phyloP scores from a whole-genome alignment of 2,329 filamentous ascomycete genomes.

The Curvularia lunata region DNA sequence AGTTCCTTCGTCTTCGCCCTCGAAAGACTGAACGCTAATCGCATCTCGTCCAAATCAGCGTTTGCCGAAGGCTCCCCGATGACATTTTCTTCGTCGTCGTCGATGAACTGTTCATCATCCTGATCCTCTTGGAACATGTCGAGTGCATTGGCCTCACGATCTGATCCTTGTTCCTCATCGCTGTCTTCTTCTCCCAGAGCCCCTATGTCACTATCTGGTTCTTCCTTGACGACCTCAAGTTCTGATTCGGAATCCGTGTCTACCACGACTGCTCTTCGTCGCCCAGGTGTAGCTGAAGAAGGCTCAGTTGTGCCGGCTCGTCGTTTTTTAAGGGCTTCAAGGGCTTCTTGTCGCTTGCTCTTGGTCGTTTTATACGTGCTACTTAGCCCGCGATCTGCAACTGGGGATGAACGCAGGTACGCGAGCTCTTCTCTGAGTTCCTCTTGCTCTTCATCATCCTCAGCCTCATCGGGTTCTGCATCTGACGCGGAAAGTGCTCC shows the following conservation, averaged over 20 bases:
- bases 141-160: slow-evolving; percentile 40
- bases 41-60: slow-evolving; percentile 62
- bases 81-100: slow-evolving; percentile 63
- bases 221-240: slow-evolving; percentile 44
- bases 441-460: slow-evolving; percentile 36
- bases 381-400: slow-evolving; percentile 33
- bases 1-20: slow-evolving; percentile 73
- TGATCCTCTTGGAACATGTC: slow-evolving; percentile 60
- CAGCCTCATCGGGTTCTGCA: slow-evolving; percentile 12
- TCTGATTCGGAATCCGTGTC: slow-evolving; percentile 37
- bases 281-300: slow-evolving; percentile 32
- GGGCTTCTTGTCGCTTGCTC: slow-evolving; percentile 50
- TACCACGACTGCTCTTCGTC: slow-evolving; percentile 30
- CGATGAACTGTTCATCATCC: slow-evolving; percentile 69
- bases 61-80: slow-evolving; percentile 53
- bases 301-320: slow-evolving; percentile 44
- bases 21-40: slow-evolving; percentile 72
- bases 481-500: slow-evolving; percentile 23
- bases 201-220: slow-evolving; percentile 31
- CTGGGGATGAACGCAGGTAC: slow-evolving; percentile 49
- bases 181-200: slow-evolving; percentile 29
- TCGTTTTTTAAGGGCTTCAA: slow-evolving; percentile 53
- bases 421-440: slow-evolving; percentile 56
- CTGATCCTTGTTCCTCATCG: slow-evolving; percentile 31
- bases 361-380: slow-evolving; percentile 36